phyloP scores from a whole-genome alignment of 768 basidiomycete species.

The Chalciporus chontae region DNA sequence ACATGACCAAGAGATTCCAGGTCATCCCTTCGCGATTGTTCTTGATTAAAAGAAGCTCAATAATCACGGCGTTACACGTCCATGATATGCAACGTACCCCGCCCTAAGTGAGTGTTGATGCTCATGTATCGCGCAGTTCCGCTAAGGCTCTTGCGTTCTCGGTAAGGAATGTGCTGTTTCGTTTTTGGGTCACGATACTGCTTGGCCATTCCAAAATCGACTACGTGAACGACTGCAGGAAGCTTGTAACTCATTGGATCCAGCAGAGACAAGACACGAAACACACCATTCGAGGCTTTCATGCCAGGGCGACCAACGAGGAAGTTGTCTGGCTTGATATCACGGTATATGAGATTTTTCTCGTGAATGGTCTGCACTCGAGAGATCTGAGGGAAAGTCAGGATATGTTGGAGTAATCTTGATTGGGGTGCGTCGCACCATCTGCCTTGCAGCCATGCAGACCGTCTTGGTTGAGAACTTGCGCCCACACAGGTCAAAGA shows the following conservation, averaged over 20 bases:
- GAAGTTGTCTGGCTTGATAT: slow-evolving; percentile 99
- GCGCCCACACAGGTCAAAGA: slow-evolving; percentile 98
- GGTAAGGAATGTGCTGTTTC: slow-evolving; percentile 98
- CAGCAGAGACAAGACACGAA: not conserved
- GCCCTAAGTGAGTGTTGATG: slow-evolving; percentile 97
- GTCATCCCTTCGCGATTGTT: slow-evolving; percentile 94
- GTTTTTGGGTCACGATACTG: slow-evolving; percentile 99
- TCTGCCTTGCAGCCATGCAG: slow-evolving; percentile 98
- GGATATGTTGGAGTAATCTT: slow-evolving; percentile 1
- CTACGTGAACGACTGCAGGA: slow-evolving; percentile 75
- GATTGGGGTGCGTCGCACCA: slow-evolving; percentile 46
- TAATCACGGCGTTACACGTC: not conserved
- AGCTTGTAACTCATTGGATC: not conserved
- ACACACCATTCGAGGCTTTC: slow-evolving; percentile 76
- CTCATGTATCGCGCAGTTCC: slow-evolving; percentile 99
- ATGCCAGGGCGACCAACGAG: slow-evolving; percentile 92
- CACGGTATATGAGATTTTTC: slow-evolving; percentile 98
- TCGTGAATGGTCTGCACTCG: slow-evolving; percentile 98
- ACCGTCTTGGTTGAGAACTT: slow-evolving; percentile 98
- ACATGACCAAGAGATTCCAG: slow-evolving; percentile 99
- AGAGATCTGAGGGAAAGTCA: slow-evolving; percentile 56
- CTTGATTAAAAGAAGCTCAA: slow-evolving; percentile 34
- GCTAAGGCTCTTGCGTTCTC: slow-evolving; percentile 94
- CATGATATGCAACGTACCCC: slow-evolving; percentile 53
- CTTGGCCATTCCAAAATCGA: slow-evolving; percentile 99